Evolutionary conservation across 495 filamentous ascomycete species (phyloP).

Genomic region (Rhizodiscina lignyota): DNA sequence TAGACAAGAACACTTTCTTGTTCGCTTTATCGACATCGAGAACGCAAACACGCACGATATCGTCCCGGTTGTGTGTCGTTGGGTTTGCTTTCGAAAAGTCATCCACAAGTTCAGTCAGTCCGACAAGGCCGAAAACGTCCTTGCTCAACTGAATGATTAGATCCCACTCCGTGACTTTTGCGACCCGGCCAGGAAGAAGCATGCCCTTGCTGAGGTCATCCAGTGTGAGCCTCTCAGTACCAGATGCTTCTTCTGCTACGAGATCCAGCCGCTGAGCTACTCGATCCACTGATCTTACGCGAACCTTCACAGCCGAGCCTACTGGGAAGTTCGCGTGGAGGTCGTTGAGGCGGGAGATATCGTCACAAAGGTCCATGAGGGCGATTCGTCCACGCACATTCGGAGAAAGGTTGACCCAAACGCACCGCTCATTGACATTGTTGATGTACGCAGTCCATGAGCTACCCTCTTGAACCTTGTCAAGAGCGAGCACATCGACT

Average conservation of each 20-base stretch:
- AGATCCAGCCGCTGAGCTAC: conserved; percentile 65
- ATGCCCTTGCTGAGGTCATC: conserved; percentile 55
- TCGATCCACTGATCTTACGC: conserved; percentile 59
- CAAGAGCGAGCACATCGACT: conserved; percentile 44
- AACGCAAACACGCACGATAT: conserved; percentile 70
- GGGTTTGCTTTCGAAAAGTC: conserved; percentile 64
- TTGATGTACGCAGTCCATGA: conserved; percentile 73
- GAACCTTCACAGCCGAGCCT: conserved; percentile 66
- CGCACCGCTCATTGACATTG: conserved; percentile 55
- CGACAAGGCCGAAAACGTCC: conserved; percentile 50
- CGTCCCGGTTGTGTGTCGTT: conserved; percentile 56
- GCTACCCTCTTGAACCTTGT: conserved; percentile 55
- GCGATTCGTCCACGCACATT: conserved; percentile 72
- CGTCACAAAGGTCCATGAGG: conserved; percentile 69
- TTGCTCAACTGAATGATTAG: conserved; percentile 77
- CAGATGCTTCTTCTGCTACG: conserved; percentile 42
- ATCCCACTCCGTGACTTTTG: conserved; percentile 67
- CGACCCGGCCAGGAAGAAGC: conserved; percentile 68
- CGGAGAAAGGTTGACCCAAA: conserved; percentile 87
- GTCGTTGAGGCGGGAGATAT: conserved; percentile 57
- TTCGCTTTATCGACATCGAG: conserved; percentile 63
- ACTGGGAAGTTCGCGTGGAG: conserved; percentile 72
- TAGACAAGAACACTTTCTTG: conserved; percentile 66
- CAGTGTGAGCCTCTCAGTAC: conserved; percentile 40
- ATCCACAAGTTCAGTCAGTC: conserved; percentile 66